Conservation (phyloP, 2,329 filamentous ascomycete genomes). For the Xylariaceae sp. region DNA sequence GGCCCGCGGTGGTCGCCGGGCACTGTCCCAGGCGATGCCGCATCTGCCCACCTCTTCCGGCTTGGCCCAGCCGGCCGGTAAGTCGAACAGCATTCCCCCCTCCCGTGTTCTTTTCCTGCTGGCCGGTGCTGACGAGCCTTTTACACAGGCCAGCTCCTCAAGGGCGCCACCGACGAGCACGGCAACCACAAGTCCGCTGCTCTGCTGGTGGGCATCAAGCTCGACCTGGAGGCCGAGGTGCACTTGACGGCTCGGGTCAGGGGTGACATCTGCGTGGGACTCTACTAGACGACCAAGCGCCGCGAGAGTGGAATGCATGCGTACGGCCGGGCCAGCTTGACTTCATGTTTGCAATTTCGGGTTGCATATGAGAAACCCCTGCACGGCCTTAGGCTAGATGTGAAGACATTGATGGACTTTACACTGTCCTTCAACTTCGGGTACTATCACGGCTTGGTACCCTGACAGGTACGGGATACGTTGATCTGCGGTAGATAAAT, state of each 20-base stretch:
- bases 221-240: constrained; percentile 56
- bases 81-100: constrained; percentile 5
- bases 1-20: constrained; percentile 20
- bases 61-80: constrained; percentile 19
- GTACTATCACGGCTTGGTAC: too few relatives aligned
- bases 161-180: constrained; percentile 48
- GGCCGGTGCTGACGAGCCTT: neutral
- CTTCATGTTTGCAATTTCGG: too few relatives aligned
- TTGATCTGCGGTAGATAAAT: too few relatives aligned
- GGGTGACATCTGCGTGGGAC: constrained; percentile 53
- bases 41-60: constrained; percentile 17
- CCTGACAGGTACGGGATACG: too few relatives aligned
- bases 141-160: constrained; percentile 43
- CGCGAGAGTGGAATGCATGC: neutral
- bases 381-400: too few relatives aligned
- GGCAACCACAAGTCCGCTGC: constrained; percentile 51
- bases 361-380: too few relatives aligned
- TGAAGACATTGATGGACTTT: too few relatives aligned
- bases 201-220: constrained; percentile 54
- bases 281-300: constrained; percentile 37
- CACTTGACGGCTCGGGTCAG: constrained; percentile 52
- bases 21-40: constrained; percentile 12
- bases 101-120: neutral
- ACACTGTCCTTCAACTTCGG: too few relatives aligned
- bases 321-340: too few relatives aligned